Base-by-base conservation (phyloP, 164 flowering plant genomes). In the Dillenia suffruticosa region DNA sequence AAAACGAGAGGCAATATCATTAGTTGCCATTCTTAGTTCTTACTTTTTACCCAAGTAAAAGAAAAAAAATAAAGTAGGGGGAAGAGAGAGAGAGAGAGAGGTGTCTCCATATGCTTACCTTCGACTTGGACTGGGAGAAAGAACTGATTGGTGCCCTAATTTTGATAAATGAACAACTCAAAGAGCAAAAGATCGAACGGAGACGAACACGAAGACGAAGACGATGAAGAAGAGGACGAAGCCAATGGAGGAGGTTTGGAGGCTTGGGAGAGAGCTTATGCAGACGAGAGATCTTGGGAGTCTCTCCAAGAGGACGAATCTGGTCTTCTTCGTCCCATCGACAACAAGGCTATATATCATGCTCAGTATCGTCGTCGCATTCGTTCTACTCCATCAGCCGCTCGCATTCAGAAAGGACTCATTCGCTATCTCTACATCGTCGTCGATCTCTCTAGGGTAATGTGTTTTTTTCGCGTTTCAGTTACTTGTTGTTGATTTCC, bases 231-330 rank as follows among this genome's bases (percentile, higher is more conserved):
- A 0, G 95, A 71, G 10, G 78, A 80, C 0, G 85, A 70, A 9
- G 83, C 63, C 14, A 76, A 74, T 32, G 85, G 61, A 1, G 67
- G 52, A 44, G 77, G 71, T 13, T 44, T 74, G 55, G 83, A 76
- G 10, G 89, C 83, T 8, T 86, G 92, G 97, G 96, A 93, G 76
- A 81, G 89, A 70, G 75, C 85, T 57, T 93, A 93, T 61, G 87
- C 94, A 0, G 94, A 88, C 54, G 98, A 90, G 65, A 80, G 98
- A 60, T 90, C 97, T 0, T 93, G 98, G 98, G 97, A 93, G 66
- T 71, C 86, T 10, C 65, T 90, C 61, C 94, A 88, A 71, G 97
- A 88, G 70, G 97, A 93, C 59, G 98, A 90, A 64, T 88, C 90
- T 11, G 97, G 98, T 1, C 79, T 82, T 43, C 90, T 93, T 57